A percentile compares a stretch with the other conserved stretches of the same genome.
Evolutionary conservation across 2,329 filamentous ascomycete species (phyloP).

Genomic region (Aureobasidium sp.): DNA sequence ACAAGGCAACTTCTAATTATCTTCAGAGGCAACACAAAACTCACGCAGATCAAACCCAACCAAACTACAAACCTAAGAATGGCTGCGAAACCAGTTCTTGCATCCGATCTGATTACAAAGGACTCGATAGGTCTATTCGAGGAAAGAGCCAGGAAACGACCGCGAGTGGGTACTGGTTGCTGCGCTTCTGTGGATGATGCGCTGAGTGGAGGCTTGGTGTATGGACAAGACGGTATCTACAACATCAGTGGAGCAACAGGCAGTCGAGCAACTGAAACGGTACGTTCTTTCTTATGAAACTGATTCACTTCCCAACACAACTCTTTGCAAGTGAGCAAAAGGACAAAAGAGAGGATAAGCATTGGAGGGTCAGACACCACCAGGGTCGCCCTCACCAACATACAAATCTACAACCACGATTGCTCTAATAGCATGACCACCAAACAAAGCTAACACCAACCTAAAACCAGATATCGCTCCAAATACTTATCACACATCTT

Average conservation of each 20-base stretch:
- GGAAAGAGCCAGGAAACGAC: background rate
- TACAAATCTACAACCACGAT: too few relatives aligned
- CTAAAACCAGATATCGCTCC: slow-evolving; percentile 24
- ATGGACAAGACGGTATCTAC: slow-evolving; percentile 24
- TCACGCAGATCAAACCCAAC: background rate
- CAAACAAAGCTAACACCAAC: background rate
- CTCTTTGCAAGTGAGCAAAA: background rate
- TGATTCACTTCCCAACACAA: background rate
- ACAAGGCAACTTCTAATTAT: background rate
- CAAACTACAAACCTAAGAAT: background rate
- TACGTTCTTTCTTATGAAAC: background rate
- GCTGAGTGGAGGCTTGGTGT: slow-evolving; percentile 30
- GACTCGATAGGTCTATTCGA: background rate
- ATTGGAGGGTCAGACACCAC: too few relatives aligned
- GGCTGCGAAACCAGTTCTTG: background rate
- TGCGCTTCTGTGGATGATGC: slow-evolving; percentile 27
- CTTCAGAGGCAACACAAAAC: background rate
- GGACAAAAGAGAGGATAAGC: background rate
- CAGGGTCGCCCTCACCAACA: background rate
- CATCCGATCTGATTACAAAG: background rate
- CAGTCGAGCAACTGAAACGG: slow-evolving; percentile 16
- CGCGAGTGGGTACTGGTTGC: slow-evolving; percentile 20
- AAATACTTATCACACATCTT: slow-evolving; percentile 33
- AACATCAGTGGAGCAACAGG: slow-evolving; percentile 28
- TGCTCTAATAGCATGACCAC: background rate